Base-by-base conservation (phyloP, 495 filamentous ascomycete genomes). In the Hypoxylon fragiforme region DNA sequence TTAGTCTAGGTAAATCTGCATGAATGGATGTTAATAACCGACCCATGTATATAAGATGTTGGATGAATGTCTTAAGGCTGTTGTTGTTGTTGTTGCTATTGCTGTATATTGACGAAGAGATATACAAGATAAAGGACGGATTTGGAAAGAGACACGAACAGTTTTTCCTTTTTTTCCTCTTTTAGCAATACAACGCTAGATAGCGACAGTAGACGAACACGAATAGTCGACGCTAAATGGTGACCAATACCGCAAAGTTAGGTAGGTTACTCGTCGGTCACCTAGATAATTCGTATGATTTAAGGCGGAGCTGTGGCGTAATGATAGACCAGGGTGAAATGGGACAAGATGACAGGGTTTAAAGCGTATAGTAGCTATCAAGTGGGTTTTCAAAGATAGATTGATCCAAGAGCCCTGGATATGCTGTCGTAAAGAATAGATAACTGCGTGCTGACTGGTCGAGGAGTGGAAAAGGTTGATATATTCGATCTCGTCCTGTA, bases 401-500 rank as follows among this genome's bases (percentile, higher is more conserved):
- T 47, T 41, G 22, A 26, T 16, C 35, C 34, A 42, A 47, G 36
- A 31, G 45, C 51, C 15, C 39, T 4, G 52, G n/a, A 20, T 18
- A 31, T 11, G 36, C 42, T 62, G 24, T 45, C 47, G 52, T 61
- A 16, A 46, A 46, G 26, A 57, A 57, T 42, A 20, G 37, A 45
- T 49, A 30, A 21, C 34, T 46, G 43, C 22, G 35, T 47, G 58
- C 19, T 46, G 40, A 24, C 52, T 54, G 31, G 49, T 44, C n/a
- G 44, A 57, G 47, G 26, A 46, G 45, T 16, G 44, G 28, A 54
- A 51, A 45, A 31, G 41, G 56, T 59, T 53, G 36, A 64, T 52
- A 50, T 43, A 54, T 47, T 56, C 57, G 51, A 52, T 57, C 47
- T 31, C 45, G 43, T 45, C 50, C 59, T 53, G 44, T n/a, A n/a